These are phyloP conservation scores for Haplosporangium sp. DNA, from an alignment of 371 early-diverging fungal species.

Conservation along the genomic window DNA sequence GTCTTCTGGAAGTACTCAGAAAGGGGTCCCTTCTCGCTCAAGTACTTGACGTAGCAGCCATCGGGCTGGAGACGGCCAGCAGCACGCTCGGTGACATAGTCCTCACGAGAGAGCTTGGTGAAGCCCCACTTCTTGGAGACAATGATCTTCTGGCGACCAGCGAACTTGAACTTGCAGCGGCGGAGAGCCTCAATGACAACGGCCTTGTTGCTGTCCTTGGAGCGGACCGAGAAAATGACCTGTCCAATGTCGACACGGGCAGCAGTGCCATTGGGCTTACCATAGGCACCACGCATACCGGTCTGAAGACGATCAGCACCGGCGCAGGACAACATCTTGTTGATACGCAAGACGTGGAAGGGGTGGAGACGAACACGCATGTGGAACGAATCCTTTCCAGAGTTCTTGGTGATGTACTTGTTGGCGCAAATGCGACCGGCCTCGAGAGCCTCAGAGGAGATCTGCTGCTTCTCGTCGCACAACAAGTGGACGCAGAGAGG, in stretches of 20 bases:
- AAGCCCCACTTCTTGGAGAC: constrained; percentile 99
- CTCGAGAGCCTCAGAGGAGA: constrained; percentile 99
- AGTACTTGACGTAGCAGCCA: constrained; percentile 98
- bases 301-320: constrained; percentile 99
- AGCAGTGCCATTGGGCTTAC: constrained; percentile 99
- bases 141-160: constrained; percentile 99
- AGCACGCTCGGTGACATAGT: constrained; percentile 86
- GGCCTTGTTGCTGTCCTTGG: constrained; percentile 96
- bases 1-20: constrained; percentile 66
- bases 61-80: constrained; percentile 91
- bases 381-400: constrained; percentile 99
- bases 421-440: constrained; percentile 94
- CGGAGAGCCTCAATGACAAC: constrained; percentile 98
- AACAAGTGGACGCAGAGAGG: constrained; percentile 97
- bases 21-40: constrained; percentile 91
- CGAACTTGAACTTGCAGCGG: constrained; percentile 99
- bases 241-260: constrained; percentile 99
- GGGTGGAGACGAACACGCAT: constrained; percentile 99
- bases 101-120: constrained; percentile 97
- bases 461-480: constrained; percentile 99
- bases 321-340: constrained; percentile 99
- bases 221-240: constrained; percentile 98
- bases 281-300: constrained; percentile 99
- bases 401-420: constrained; percentile 99
- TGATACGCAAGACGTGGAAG: constrained; percentile 99